Conservation (phyloP, 2,329 filamentous ascomycete genomes). For the Sporothrix pseudoabietina region DNA sequence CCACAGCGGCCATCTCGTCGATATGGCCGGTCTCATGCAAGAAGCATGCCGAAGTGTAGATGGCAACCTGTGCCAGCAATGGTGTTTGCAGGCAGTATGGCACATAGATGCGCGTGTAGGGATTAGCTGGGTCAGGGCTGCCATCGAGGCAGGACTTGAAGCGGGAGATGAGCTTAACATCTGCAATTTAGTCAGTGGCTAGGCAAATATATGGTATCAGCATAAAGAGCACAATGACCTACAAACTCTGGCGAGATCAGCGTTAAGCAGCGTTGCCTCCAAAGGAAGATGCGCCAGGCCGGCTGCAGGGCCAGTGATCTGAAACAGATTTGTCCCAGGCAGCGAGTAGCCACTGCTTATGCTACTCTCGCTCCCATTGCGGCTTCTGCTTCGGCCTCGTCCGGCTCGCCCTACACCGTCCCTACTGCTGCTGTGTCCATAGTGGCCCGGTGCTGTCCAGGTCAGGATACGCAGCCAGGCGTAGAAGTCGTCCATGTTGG, state of each 20-base stretch:
- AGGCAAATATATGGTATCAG: neutral
- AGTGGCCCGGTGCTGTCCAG: constrained; percentile 33
- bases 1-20: constrained; percentile 47
- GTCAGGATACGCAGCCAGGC: constrained; percentile 33
- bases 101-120: constrained; percentile 52
- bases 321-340: constrained; percentile 33
- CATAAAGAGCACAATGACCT: constrained; percentile 35
- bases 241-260: constrained; percentile 54
- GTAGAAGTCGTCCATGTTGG: constrained; percentile 29
- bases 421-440: neutral
- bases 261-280: constrained; percentile 48
- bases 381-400: neutral
- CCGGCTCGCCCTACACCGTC: neutral
- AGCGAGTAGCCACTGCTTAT: neutral
- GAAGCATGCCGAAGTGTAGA: constrained; percentile 56
- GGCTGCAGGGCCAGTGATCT: constrained; percentile 34
- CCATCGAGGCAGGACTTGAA: constrained; percentile 57
- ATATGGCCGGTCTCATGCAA: constrained; percentile 53
- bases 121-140: constrained; percentile 47
- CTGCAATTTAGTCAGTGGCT: constrained; percentile 38
- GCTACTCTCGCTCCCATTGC: constrained; percentile 11
- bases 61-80: constrained; percentile 51
- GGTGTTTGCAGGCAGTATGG: constrained; percentile 54
- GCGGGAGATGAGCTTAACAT: constrained; percentile 52
- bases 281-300: constrained; percentile 48